Evolutionary conservation across 495 filamentous ascomycete species (phyloP).

Genomic region (Lindgomyces ingoldianus): DNA sequence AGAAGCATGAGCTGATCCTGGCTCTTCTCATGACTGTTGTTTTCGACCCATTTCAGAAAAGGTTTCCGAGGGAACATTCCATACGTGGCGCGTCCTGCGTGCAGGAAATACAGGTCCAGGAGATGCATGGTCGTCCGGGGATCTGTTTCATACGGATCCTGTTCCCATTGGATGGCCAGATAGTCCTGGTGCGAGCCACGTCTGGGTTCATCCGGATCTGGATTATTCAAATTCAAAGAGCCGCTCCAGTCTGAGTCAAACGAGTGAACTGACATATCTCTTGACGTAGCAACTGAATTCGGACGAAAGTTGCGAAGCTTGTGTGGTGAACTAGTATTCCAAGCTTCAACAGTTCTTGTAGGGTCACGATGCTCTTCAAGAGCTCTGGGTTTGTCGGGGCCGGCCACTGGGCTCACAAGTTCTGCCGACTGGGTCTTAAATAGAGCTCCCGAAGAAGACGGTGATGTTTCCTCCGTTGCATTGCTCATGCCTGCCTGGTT

Average conservation of each 20-base stretch:
- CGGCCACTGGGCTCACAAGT: constrained; percentile 32
- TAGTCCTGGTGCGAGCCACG: constrained; percentile 40
- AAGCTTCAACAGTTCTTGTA: constrained; percentile 29
- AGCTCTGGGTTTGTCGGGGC: constrained; percentile 26
- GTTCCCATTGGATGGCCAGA: constrained; percentile 57
- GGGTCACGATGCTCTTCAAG: constrained; percentile 28
- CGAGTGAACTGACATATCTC: constrained; percentile 43
- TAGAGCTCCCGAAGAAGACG: constrained; percentile 25
- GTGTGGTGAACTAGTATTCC: constrained; percentile 23
- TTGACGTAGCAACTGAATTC: constrained; percentile 32
- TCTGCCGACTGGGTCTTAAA: constrained; percentile 35
- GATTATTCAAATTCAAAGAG: constrained; percentile 28
- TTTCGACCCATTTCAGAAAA: constrained; percentile 57
- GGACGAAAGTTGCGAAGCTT: constrained; percentile 27
- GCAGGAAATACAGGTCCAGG: constrained; percentile 57
- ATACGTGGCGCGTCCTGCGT: constrained; percentile 56
- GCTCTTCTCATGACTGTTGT: constrained; percentile 55
- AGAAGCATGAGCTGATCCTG: constrained; percentile 69
- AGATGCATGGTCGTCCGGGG: constrained; percentile 51
- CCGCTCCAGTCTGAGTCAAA: constrained; percentile 33
- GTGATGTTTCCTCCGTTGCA: constrained; percentile 34
- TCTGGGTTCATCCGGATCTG: constrained; percentile 37
- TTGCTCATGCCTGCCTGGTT: constrained; percentile 28
- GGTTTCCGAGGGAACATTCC: constrained; percentile 58
- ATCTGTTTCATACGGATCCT: constrained; percentile 60